These are phyloP conservation scores for Komagataea norvegica DNA, from an alignment of 1,139 yeast species.

Conservation along the genomic window DNA sequence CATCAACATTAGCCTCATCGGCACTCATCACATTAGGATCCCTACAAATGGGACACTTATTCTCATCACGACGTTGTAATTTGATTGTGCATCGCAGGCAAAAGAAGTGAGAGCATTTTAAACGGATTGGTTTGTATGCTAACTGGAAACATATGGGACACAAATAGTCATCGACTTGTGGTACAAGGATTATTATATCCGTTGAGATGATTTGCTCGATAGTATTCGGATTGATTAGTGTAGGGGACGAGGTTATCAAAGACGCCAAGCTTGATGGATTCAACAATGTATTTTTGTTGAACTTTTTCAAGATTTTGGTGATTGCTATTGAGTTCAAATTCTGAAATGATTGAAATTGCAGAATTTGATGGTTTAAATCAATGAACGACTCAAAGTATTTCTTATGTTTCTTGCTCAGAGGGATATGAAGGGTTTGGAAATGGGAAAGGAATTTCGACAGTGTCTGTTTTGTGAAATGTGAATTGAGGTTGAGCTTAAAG, in stretches of 20 bases:
- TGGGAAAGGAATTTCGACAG: conserved; percentile 40
- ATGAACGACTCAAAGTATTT: conserved; percentile 48
- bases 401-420: conserved; percentile 42
- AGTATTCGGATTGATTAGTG: conserved; percentile 12
- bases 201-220: conserved; percentile 45
- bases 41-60: conserved; percentile 67
- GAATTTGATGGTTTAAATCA: conserved; percentile 47
- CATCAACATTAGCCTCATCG: conserved; percentile 55
- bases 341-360: conserved; percentile 59
- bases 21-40: conserved; percentile 51
- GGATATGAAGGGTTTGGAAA: conserved; percentile 39
- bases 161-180: conserved; percentile 69
- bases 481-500: conserved; percentile 59
- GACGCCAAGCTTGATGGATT: conserved; percentile 48
- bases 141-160: conserved; percentile 70
- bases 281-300: conserved; percentile 65
- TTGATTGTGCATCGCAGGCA: conserved; percentile 70
- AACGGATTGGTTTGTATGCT: conserved; percentile 65
- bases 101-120: conserved; percentile 61
- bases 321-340: conserved; percentile 60
- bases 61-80: conserved; percentile 51
- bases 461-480: conserved; percentile 41
- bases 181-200: conserved; percentile 51
- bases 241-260: conserved; percentile 27
- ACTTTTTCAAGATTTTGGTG: conserved; percentile 64